A percentile compares a stretch with the other conserved stretches of the same genome.
These are phyloP conservation scores for Taphrina sp. DNA, from an alignment of 1,139 yeast genomes.

Conservation along the genomic window DNA sequence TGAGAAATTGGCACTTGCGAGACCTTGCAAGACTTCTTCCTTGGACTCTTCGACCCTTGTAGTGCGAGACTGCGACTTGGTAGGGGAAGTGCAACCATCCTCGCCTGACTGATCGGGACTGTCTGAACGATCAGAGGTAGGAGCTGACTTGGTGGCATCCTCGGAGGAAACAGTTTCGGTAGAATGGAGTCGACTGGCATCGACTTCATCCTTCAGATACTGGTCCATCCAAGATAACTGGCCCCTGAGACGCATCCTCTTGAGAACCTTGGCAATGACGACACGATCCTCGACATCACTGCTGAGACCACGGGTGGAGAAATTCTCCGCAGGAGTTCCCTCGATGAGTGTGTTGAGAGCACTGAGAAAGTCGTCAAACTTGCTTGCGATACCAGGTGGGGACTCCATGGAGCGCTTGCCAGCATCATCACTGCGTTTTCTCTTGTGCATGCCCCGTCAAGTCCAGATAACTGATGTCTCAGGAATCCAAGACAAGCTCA, in stretches of 20 bases:
- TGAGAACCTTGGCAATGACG: constrained; percentile 28
- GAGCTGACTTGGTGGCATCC: constrained; percentile 12
- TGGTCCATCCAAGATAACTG: constrained; percentile 33
- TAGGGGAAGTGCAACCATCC: not conserved
- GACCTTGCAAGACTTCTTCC: too few relatives aligned
- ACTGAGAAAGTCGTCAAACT: constrained; percentile 12
- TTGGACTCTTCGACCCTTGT: too few relatives aligned
- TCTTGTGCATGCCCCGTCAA: too few relatives aligned
- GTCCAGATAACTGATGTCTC: too few relatives aligned
- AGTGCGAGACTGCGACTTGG: not conserved
- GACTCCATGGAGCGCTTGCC: too few relatives aligned
- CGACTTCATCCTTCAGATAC: constrained; percentile 26
- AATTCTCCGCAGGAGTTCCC: constrained; percentile 18
- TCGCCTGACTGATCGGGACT: not conserved
- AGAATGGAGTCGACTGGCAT: constrained; percentile 3
- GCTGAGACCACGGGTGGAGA: constrained; percentile 7
- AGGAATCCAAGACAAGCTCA: too few relatives aligned
- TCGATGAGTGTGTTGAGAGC: constrained; percentile 2
- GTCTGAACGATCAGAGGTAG: too few relatives aligned
- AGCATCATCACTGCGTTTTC: too few relatives aligned
- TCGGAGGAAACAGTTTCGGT: constrained; percentile 17
- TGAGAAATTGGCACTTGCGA: not conserved
- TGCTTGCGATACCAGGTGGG: too few relatives aligned
- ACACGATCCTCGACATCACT: constrained; percentile 24
- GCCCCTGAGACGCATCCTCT: constrained; percentile 16